Evolutionary conservation across 345 rosid species (phyloP), one percentile per base, ranked within the genome.

Genomic region (Reutealis trisperma): DNA sequence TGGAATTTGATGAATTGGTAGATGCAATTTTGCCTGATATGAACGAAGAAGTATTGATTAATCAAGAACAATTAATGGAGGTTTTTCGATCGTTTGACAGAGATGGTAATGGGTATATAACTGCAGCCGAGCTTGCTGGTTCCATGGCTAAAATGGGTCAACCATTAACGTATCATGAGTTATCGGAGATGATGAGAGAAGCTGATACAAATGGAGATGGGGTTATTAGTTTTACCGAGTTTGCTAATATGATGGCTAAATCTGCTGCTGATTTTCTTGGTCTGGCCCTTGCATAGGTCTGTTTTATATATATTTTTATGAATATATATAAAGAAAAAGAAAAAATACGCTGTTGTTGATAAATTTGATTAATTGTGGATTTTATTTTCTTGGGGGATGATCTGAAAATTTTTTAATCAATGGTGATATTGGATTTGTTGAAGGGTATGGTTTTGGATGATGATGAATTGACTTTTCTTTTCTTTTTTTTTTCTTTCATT

Each of bases 191-290:
- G 97, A 94, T 92, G 97, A 85, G 72, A 72, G 93, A 91, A 70
- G 97, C 98, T 24, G 98, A 93, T 70, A 79, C 91, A 30, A 91
- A 93, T 73, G 97, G 98, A 34, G 98, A 94, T 75, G 97, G 98
- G 1, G 97, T 94, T 54, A 82, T 94, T 72, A 93, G 97, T 77
- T 93, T 94, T 75, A 72, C 87, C 12, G 98, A 94, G 65, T 91
- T 94, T 68, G 87, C 97, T 0, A 83, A 83, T 70, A 89, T 89
- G 42, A 86, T 94, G 98, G 95, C 94, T 2, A 90, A 83, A 74
- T 94, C 97, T 34, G 90, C 95, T 6, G 77, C 90, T 61, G 97
- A 91, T 76, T 93, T 90, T 84, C 93, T 90, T 37, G 97, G 98
- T 72, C n/a, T 54, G 7, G 21, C 21, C n/a, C 6, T 54, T 3